Percentiles rank a stretch among this genome's conserved stretches.
Evolutionary conservation across 805 yeast genomes (phyloP).

Genomic region (Candida arabinofermentans): DNA sequence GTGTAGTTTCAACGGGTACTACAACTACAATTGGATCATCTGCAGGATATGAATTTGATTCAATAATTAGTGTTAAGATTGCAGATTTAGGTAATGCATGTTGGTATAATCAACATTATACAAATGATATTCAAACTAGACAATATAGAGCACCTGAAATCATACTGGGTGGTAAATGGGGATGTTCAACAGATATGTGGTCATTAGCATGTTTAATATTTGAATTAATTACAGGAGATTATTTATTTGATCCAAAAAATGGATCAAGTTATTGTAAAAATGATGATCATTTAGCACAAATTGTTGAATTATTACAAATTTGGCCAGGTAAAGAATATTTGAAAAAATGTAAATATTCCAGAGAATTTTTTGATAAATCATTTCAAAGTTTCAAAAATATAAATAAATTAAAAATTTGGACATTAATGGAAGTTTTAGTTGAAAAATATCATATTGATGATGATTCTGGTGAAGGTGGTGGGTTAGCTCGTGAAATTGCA

Average conservation of each 20-base stretch:
- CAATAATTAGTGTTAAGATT: conserved; percentile 45
- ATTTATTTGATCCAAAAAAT: conserved; percentile 55
- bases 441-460: conserved; percentile 45
- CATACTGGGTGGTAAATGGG: conserved; percentile 56
- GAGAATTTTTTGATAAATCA: conserved; percentile 38
- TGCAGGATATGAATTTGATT: conserved; percentile 23
- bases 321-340: conserved; percentile 38
- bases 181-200: conserved; percentile 61
- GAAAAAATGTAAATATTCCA: conserved; percentile 34
- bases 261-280: conserved; percentile 46
- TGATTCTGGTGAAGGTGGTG: conserved; percentile 9
- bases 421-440: conserved; percentile 42
- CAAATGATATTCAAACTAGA: conserved; percentile 66
- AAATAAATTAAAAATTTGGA: conserved; percentile 47
- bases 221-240: conserved; percentile 60
- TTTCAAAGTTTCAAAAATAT: conserved; percentile 38
- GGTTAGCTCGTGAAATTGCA: conserved; percentile 36
- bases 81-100: conserved; percentile 74
- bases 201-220: conserved; percentile 55
- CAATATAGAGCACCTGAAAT: conserved; percentile 67
- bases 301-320: conserved; percentile 44
- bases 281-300: conserved; percentile 63
- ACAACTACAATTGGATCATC: too few species aligned
- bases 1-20: too few species aligned
- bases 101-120: conserved; percentile 58